phyloP scores from a whole-genome alignment of 148 eudicot genomes.

The Cornus suecica region DNA sequence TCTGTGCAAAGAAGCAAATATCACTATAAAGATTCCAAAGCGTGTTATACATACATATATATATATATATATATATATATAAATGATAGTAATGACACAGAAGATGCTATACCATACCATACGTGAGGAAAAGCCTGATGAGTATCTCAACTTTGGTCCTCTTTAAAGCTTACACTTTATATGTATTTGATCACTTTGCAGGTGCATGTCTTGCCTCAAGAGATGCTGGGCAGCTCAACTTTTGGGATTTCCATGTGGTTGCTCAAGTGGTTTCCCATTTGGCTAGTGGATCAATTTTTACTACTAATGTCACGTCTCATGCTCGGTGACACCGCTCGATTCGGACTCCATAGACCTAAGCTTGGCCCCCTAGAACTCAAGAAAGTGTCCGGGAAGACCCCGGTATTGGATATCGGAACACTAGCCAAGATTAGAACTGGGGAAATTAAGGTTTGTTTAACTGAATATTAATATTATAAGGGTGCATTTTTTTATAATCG shows the following conservation, averaged over 20 bases:
- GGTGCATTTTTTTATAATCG: too few species aligned
- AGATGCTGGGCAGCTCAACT: constrained; percentile 65
- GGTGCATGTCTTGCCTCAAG: constrained; percentile 72
- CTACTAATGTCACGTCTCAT: constrained; percentile 48
- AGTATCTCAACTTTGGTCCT: not conserved
- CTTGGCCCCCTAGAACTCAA: constrained; percentile 66
- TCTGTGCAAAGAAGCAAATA: not conserved
- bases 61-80: too few species aligned
- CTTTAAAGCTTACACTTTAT: not conserved
- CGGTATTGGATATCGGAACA: constrained; percentile 69
- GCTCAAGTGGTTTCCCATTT: constrained; percentile 58
- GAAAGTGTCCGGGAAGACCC: constrained; percentile 54
- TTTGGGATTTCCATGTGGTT: constrained; percentile 57
- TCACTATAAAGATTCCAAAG: constrained; percentile 15
- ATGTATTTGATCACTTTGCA: too few species aligned
- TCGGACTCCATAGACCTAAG: constrained; percentile 55
- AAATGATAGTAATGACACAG: not conserved
- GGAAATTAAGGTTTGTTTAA: constrained; percentile 39
- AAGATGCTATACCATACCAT: too few species aligned
- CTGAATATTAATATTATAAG: too few species aligned
- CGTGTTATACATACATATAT: not conserved
- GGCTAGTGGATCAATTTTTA: constrained; percentile 52
- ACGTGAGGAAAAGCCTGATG: not conserved
- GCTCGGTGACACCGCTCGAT: constrained; percentile 52
- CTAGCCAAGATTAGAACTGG: constrained; percentile 51